phyloP scores from a whole-genome alignment of 495 filamentous ascomycete species.

The Xylaria nigripes region DNA sequence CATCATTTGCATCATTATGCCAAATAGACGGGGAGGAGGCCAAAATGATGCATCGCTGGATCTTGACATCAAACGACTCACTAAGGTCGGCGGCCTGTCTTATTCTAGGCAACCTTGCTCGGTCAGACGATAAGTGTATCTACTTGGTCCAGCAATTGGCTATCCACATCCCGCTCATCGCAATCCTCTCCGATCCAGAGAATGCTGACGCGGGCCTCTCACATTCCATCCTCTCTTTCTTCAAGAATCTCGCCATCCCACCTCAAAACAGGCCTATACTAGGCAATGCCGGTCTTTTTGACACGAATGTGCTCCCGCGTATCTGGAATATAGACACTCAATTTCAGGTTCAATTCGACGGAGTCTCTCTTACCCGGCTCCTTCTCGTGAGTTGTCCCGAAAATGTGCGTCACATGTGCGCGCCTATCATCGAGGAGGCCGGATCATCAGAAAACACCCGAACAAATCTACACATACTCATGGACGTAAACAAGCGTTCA shows the following conservation, averaged over 20 bases:
- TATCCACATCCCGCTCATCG: constrained; percentile 49
- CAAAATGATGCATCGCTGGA: constrained; percentile 39
- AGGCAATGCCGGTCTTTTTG: constrained; percentile 44
- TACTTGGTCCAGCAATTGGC: constrained; percentile 46
- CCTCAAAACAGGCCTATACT: constrained; percentile 52
- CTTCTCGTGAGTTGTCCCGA: constrained; percentile 50
- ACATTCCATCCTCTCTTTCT: constrained; percentile 61
- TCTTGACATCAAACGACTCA: constrained; percentile 32
- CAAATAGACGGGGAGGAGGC: constrained; percentile 36
- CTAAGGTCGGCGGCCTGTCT: constrained; percentile 69
- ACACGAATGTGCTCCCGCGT: constrained; percentile 43
- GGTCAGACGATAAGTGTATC: constrained; percentile 56
- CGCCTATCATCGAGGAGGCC: constrained; percentile 30
- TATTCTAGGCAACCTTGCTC: constrained; percentile 68
- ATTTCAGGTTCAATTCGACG: constrained; percentile 63
- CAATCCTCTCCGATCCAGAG: constrained; percentile 34
- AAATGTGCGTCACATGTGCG: constrained; percentile 47
- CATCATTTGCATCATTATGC: constrained; percentile 40
- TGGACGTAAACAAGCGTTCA: constrained; percentile 49
- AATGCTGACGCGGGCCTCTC: constrained; percentile 43
- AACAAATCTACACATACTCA: constrained; percentile 54
- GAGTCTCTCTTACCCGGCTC: constrained; percentile 58
- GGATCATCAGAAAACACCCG: constrained; percentile 32
- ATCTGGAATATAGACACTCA: constrained; percentile 54
- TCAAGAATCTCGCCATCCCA: constrained; percentile 72